Percentiles rank a stretch among this genome's conserved stretches.
Evolutionary conservation across 768 basidiomycete species (phyloP).

Genomic region (Leccinum obscurum): DNA sequence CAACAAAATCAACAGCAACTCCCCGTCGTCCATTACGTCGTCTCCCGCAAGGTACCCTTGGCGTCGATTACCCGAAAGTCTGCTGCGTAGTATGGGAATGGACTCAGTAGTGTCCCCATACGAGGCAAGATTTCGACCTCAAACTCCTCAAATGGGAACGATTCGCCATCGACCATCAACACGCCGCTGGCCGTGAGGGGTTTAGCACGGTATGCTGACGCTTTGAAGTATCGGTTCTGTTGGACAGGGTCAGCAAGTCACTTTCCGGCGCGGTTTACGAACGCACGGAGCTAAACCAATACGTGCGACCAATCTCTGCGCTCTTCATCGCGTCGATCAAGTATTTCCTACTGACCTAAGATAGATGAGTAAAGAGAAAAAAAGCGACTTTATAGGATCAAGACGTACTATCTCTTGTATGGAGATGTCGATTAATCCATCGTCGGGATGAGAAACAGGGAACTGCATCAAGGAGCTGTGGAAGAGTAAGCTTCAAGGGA

Average conservation of each 20-base stretch:
- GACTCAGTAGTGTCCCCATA: slow-evolving; percentile 65
- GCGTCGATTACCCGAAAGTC: slow-evolving; percentile 42
- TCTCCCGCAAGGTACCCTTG: slow-evolving; percentile 24
- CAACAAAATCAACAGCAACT: not conserved
- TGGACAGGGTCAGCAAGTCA: slow-evolving; percentile 7
- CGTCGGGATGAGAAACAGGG: slow-evolving; percentile 76
- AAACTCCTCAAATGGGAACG: slow-evolving; percentile 70
- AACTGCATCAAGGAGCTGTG: slow-evolving; percentile 79
- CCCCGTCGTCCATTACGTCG: not conserved
- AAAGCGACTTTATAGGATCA: not conserved
- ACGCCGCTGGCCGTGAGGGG: slow-evolving; percentile 54
- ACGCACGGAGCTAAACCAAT: slow-evolving; percentile 62
- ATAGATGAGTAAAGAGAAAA: slow-evolving; percentile 1
- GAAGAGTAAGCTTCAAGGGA: not conserved
- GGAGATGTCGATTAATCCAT: slow-evolving; percentile 74
- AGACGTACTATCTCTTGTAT: slow-evolving; percentile 58
- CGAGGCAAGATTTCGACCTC: slow-evolving; percentile 73
- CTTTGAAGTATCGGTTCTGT: slow-evolving; percentile 74
- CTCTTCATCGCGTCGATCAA: slow-evolving; percentile 57
- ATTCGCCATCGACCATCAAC: slow-evolving; percentile 78
- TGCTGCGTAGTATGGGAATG: slow-evolving; percentile 51
- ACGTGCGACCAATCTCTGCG: slow-evolving; percentile 59
- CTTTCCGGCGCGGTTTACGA: slow-evolving; percentile 1
- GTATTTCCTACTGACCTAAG: slow-evolving; percentile 41
- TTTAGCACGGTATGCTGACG: slow-evolving; percentile 69